A percentile compares a stretch with the other conserved stretches of the same genome.
phyloP scores from a whole-genome alignment of 495 filamentous ascomycete species.

The Neurospora sp. region DNA sequence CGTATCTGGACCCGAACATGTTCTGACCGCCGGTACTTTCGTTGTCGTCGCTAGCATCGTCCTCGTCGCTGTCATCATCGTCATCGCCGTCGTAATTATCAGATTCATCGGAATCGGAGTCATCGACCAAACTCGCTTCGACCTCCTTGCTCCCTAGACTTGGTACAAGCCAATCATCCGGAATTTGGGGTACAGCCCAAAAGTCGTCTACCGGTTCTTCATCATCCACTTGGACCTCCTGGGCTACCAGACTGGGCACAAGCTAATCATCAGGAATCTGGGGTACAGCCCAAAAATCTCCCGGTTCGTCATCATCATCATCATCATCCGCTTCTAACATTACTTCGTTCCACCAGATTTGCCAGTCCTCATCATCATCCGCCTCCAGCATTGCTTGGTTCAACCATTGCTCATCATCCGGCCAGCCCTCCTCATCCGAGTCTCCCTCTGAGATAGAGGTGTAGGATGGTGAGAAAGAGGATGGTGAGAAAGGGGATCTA shows the following conservation, averaged over 20 bases:
- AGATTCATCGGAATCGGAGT: too few species aligned
- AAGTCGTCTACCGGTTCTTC: too few species aligned
- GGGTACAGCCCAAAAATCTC: background rate
- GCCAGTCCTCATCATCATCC: background rate
- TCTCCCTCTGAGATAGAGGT: background rate
- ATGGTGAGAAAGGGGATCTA: background rate
- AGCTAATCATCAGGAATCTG: too few species aligned
- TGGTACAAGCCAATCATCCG: too few species aligned
- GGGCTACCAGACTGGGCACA: too few species aligned
- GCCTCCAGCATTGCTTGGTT: background rate
- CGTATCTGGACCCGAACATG: background rate
- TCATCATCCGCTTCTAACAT: background rate
- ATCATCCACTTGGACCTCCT: too few species aligned
- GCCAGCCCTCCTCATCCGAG: background rate
- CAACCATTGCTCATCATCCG: background rate
- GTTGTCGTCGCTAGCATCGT: too few species aligned
- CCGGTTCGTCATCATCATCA: background rate
- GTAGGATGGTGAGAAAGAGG: background rate
- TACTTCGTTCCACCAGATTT: too few species aligned
- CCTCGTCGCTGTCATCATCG: too few species aligned
- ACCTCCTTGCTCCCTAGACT: too few species aligned
- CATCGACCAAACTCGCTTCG: too few species aligned
- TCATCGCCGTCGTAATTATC: background rate
- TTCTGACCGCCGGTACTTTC: background rate
- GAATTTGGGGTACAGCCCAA: too few species aligned